Conservation (phyloP, 164 flowering plant species). For the Berberis vulgaris region DNA sequence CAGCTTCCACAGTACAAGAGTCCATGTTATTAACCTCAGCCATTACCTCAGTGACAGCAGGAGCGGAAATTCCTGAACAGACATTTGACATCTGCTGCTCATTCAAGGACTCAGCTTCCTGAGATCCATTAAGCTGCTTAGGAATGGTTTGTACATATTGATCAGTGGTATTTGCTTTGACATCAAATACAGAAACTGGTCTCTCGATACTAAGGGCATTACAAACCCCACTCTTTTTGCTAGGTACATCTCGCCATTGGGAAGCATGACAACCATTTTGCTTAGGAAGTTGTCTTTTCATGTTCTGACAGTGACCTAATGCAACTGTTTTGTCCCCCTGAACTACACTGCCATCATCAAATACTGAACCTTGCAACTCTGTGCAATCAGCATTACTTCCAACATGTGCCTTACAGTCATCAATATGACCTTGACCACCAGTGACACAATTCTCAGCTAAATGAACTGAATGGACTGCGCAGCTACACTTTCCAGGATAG, state of each 20-base stretch:
- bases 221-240: slow-evolving; percentile 16
- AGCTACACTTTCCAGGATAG: slow-evolving; percentile 20
- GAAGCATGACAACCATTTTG: slow-evolving; percentile 17
- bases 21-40: slow-evolving; percentile 28
- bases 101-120: slow-evolving; percentile 23
- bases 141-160: slow-evolving; percentile 23
- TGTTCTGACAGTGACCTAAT: slow-evolving; percentile 13
- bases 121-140: slow-evolving; percentile 13
- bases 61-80: slow-evolving; percentile 51
- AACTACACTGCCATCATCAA: slow-evolving; percentile 3
- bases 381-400: slow-evolving; percentile 10
- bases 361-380: slow-evolving; percentile 11
- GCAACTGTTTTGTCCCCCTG: slow-evolving; percentile 10
- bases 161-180: slow-evolving; percentile 11
- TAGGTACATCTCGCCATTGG: slow-evolving; percentile 62
- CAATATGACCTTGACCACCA: slow-evolving; percentile 10
- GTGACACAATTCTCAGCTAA: slow-evolving; percentile 16
- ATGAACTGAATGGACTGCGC: slow-evolving; percentile 22
- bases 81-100: slow-evolving; percentile 46
- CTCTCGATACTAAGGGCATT: slow-evolving; percentile 11
- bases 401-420: slow-evolving; percentile 15
- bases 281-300: slow-evolving; percentile 10
- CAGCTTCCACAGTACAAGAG: slow-evolving; percentile 30
- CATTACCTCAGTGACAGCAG: slow-evolving; percentile 48
- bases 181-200: slow-evolving; percentile 15